phyloP scores from a whole-genome alignment of 116 monocot species.

The Trichopus zeylanicus region DNA sequence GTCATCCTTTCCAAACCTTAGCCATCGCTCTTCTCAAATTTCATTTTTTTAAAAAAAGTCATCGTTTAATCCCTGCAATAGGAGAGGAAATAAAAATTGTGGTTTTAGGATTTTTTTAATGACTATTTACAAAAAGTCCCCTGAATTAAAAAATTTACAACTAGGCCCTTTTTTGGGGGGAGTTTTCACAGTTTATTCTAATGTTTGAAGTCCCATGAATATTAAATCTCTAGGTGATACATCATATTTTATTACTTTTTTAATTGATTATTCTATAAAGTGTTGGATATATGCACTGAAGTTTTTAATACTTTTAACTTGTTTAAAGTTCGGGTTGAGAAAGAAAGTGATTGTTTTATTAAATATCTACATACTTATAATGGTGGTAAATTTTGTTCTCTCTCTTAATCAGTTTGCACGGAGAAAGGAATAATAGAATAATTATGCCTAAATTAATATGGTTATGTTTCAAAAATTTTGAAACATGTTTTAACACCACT shows the following conservation, averaged over 20 bases:
- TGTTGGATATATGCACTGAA: not conserved
- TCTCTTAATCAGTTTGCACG: not conserved
- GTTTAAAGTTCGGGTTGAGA: not conserved
- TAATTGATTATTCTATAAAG: conserved; percentile 1
- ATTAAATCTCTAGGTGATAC: not conserved
- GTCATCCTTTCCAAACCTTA: too few relatives aligned
- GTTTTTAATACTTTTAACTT: not conserved
- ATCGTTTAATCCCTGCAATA: too few relatives aligned
- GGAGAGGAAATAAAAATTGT: too few relatives aligned
- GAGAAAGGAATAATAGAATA: not conserved
- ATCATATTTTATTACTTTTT: not conserved
- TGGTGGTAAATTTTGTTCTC: not conserved
- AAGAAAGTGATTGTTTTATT: not conserved
- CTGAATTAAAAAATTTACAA: too few relatives aligned
- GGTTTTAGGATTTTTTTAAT: too few relatives aligned
- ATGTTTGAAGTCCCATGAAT: not conserved
- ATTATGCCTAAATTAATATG: not conserved
- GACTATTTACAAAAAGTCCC: too few relatives aligned
- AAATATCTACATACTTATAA: not conserved
- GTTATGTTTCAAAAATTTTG: not conserved
- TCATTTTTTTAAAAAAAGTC: too few relatives aligned
- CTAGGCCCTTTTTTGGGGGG: too few relatives aligned
- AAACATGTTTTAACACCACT: not conserved
- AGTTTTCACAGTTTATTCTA: too few relatives aligned
- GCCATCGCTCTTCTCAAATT: too few relatives aligned